phyloP scores from a whole-genome alignment of 805 yeast species.

The Lachancea thermotolerans region DNA sequence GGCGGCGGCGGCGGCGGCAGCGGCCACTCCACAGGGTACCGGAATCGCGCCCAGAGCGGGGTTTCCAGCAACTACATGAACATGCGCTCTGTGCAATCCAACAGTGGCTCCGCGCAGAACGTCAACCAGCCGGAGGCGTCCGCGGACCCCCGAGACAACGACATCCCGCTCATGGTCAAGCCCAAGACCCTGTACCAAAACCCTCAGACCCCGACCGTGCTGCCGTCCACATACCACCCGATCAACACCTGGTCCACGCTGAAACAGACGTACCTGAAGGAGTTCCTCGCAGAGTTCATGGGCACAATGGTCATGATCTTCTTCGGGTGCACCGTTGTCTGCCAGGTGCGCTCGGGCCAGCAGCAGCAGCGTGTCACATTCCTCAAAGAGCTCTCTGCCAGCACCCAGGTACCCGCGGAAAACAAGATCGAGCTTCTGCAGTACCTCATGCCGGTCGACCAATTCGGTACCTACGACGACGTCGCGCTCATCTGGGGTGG shows the following conservation, averaged over 20 bases:
- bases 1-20: not conserved
- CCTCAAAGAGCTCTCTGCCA: conserved; percentile 9
- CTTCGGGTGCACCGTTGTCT: conserved; percentile 44
- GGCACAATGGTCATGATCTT: conserved; percentile 42
- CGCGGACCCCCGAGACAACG: conserved; percentile 8
- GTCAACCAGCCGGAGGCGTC: conserved; percentile 3
- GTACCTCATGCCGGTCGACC: conserved; percentile 18
- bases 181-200: conserved; percentile 34
- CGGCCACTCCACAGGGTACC: conserved; percentile 6
- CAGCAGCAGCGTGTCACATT: conserved; percentile 15
- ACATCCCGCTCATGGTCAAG: conserved; percentile 30
- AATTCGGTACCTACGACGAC: conserved; percentile 37
- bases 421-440: conserved; percentile 8
- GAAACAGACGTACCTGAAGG: conserved; percentile 35
- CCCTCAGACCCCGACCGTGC: conserved; percentile 33
- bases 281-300: conserved; percentile 45
- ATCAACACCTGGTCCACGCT: conserved; percentile 32
- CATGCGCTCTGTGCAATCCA: conserved; percentile 1
- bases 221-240: conserved; percentile 34
- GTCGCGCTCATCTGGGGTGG: conserved; percentile 48
- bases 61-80: conserved; percentile 4
- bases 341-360: conserved; percentile 37
- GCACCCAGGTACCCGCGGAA: conserved; percentile 8
- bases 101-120: conserved; percentile 1
- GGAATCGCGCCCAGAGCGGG: conserved; percentile 7